A percentile compares a stretch with the other conserved stretches of the same genome.
phyloP scores from a whole-genome alignment of 2,329 filamentous ascomycete genomes.

The Fusarium globosum region DNA sequence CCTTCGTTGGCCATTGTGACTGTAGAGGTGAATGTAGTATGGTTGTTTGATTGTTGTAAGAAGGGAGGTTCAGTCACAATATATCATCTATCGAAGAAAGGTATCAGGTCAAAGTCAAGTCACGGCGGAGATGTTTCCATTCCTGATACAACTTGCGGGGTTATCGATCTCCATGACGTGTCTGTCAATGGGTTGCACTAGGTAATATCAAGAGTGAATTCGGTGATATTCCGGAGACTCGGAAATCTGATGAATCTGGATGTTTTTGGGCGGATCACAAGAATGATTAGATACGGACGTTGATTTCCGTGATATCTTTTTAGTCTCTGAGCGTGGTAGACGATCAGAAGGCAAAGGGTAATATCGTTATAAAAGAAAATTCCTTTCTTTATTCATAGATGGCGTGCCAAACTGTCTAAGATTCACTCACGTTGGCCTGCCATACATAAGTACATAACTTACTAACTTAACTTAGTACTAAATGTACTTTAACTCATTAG shows the following conservation, averaged over 20 bases:
- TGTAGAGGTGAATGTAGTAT: slow-evolving; percentile 1
- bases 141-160: slow-evolving; percentile 41
- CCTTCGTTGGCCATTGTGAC: slow-evolving; percentile 42
- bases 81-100: neutral
- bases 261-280: slow-evolving; percentile 3
- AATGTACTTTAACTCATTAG: neutral
- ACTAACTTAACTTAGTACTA: neutral
- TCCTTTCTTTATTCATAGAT: neutral
- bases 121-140: slow-evolving; percentile 31
- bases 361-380: neutral
- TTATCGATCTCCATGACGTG: slow-evolving; percentile 38
- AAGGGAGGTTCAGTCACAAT: neutral
- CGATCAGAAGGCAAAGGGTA: neutral
- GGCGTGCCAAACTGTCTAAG: neutral
- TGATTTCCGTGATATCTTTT: neutral
- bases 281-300: slow-evolving; percentile 6
- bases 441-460: neutral
- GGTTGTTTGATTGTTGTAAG: slow-evolving; percentile 11
- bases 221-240: slow-evolving; percentile 47
- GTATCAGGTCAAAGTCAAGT: slow-evolving; percentile 23
- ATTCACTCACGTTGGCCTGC: neutral
- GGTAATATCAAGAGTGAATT: slow-evolving; percentile 26
- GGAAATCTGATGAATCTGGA: slow-evolving; percentile 23
- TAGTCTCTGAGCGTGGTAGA: neutral
- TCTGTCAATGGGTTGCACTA: slow-evolving; percentile 27